Conservation (phyloP, 768 basidiomycete species). For the Leccinum rimulosum region DNA sequence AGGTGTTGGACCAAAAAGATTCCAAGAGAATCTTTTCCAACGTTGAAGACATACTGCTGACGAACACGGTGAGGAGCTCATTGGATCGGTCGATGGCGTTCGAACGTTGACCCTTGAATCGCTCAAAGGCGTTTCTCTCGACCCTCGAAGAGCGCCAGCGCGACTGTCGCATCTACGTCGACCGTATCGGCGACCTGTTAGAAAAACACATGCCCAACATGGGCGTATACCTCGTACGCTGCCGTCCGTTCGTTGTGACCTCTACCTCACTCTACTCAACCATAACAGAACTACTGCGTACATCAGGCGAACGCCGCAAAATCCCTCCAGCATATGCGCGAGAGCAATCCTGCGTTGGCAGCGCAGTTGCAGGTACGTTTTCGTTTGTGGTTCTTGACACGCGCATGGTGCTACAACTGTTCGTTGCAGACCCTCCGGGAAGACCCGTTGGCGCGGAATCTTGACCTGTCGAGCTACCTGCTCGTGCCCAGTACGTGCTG, state of each 20-base stretch:
- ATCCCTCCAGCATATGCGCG: conserved; percentile 69
- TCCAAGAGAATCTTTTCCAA: conserved; percentile 87
- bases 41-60: conserved; percentile 86
- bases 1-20: conserved; percentile 71
- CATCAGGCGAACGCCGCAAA: conserved; percentile 81
- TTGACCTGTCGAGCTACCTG: conserved; percentile 89
- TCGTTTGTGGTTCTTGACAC: conserved; percentile 3
- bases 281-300: conserved; percentile 31
- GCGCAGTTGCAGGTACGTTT: conserved; percentile 60
- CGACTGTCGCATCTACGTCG: conserved; percentile 87
- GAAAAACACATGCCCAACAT: conserved; percentile 72
- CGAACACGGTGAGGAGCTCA: conserved; percentile 67
- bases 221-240: conserved; percentile 71
- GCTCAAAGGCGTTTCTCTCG: conserved; percentile 70
- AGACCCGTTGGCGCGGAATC: conserved; percentile 70
- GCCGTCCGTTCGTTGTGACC: background rate
- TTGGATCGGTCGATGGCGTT: background rate
- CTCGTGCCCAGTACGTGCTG: conserved; percentile 77
- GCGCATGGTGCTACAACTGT: background rate
- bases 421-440: conserved; percentile 63
- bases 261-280: background rate
- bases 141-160: conserved; percentile 90
- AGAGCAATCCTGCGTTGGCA: conserved; percentile 63
- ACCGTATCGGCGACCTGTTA: conserved; percentile 84
- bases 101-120: background rate